A percentile compares a stretch with the other conserved stretches of the same genome.
Conservation (phyloP, 139 green algal genomes). For the Penium margaritaceum region DNA sequence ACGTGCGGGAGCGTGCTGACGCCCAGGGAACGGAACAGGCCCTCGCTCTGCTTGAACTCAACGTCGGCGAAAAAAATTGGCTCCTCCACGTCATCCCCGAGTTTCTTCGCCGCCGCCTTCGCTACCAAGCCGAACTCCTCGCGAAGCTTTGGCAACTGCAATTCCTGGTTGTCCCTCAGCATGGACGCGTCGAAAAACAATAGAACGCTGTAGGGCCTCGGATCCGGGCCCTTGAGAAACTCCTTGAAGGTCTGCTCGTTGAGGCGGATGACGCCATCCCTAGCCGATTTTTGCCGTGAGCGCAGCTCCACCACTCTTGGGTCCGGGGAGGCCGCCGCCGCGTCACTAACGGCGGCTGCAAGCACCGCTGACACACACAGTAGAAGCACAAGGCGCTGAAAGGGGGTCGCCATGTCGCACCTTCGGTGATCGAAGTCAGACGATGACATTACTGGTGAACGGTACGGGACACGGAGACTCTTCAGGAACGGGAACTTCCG, state of each 20-base stretch:
- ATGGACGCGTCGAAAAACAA: conserved; percentile 39
- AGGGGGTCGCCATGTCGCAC: too few species aligned
- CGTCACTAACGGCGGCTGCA: too few species aligned
- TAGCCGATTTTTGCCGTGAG: neutral
- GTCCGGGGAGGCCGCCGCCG: conserved; percentile 4
- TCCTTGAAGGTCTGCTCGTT: conserved; percentile 19
- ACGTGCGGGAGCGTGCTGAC: conserved; percentile 33
- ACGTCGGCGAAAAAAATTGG: conserved; percentile 34
- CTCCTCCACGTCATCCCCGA: neutral
- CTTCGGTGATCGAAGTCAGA: too few species aligned
- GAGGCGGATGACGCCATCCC: conserved; percentile 35
- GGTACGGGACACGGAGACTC: too few species aligned
- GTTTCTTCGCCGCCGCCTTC: neutral
- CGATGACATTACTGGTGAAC: too few species aligned
- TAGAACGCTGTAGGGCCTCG: conserved; percentile 13
- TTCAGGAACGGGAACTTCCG: too few species aligned
- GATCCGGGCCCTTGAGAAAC: neutral
- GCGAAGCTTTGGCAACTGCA: conserved; percentile 14
- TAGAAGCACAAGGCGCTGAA: too few species aligned
- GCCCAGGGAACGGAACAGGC: conserved; percentile 8
- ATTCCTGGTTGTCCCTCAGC: conserved; percentile 31
- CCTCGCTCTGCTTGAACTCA: conserved; percentile 25
- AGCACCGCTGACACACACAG: too few species aligned
- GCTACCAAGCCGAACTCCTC: conserved; percentile 19
- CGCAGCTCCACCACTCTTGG: conserved; percentile 27